phyloP scores from a whole-genome alignment of 345 rosid genomes.

The Dimocarpus longan region DNA sequence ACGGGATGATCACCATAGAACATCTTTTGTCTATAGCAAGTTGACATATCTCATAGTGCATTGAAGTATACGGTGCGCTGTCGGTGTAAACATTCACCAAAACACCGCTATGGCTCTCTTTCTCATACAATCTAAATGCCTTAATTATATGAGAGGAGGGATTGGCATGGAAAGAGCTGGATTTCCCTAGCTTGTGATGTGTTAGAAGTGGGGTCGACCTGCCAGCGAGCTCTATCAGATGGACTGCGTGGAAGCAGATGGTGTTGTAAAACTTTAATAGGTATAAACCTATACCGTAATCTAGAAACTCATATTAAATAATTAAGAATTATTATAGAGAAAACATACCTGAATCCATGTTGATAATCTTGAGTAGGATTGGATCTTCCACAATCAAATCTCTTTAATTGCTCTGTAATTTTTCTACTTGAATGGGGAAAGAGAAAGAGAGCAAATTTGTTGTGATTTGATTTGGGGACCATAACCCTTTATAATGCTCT shows the following conservation, averaged over 20 bases:
- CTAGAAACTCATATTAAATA: no score
- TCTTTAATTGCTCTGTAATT: no score
- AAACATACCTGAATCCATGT: no score
- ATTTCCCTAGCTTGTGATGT: constrained; percentile 6
- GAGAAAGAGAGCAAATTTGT: no score
- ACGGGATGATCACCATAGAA: constrained; percentile 31
- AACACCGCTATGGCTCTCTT: neutral
- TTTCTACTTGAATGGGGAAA: no score
- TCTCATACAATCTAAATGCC: constrained; percentile 29
- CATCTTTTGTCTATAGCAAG: constrained; percentile 26
- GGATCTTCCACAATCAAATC: no score
- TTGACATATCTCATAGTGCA: constrained; percentile 30
- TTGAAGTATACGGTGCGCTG: constrained; percentile 22
- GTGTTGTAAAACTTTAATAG: no score
- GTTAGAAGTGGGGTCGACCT: constrained; percentile 21
- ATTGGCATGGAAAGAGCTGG: neutral
- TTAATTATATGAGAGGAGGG: constrained; percentile 21
- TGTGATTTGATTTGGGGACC: no score
- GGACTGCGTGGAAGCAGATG: constrained; percentile 20
- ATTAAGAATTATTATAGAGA: no score
- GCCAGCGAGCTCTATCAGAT: constrained; percentile 30
- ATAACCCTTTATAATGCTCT: no score
- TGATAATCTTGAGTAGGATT: no score
- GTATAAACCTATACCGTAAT: no score
- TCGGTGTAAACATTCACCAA: constrained; percentile 23